Conservation (phyloP, 2,329 filamentous ascomycete genomes). For the Phaeoacremonium minimum region DNA sequence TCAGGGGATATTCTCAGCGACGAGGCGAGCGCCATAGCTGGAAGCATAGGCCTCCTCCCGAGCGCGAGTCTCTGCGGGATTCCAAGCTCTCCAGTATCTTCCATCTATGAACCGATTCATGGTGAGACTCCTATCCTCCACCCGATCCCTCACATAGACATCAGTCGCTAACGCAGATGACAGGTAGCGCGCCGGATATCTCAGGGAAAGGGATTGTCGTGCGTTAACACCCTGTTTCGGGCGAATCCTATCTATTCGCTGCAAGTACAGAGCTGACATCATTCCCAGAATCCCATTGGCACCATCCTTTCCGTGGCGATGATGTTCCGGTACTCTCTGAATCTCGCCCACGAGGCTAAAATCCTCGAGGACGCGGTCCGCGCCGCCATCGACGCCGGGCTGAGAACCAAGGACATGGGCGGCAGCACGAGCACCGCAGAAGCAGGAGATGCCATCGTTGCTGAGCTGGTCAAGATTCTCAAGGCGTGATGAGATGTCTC, state of each 20-base stretch:
- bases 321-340: slow-evolving; percentile 5
- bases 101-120: slow-evolving; percentile 7
- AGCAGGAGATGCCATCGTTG: slow-evolving; percentile 3
- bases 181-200: slow-evolving; percentile 5
- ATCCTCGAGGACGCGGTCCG: slow-evolving; percentile 2
- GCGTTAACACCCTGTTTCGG: slow-evolving; percentile 7
- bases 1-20: slow-evolving; percentile 6
- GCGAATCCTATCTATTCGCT: slow-evolving; percentile 8
- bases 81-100: slow-evolving; percentile 4
- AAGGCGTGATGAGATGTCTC: too few species aligned
- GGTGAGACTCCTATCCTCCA: slow-evolving; percentile 3
- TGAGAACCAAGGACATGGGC: slow-evolving; percentile 4
- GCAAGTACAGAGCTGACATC: slow-evolving; percentile 8
- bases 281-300: slow-evolving; percentile 2
- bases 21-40: slow-evolving; percentile 4
- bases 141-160: slow-evolving; percentile 2
- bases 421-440: slow-evolving; percentile 3
- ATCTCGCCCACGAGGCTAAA: slow-evolving; percentile 2
- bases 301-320: slow-evolving; percentile 2
- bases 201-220: slow-evolving; percentile 6
- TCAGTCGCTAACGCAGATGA: slow-evolving; percentile 6
- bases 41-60: slow-evolving; percentile 5
- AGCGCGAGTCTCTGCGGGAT: slow-evolving; percentile 6
- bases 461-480: slow-evolving; percentile 5
- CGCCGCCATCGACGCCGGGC: slow-evolving; percentile 2